Evolutionary conservation across 805 yeast species (phyloP), one percentile per base, ranked within the genome.

Genomic region (Scheffersomyces spartinae): DNA sequence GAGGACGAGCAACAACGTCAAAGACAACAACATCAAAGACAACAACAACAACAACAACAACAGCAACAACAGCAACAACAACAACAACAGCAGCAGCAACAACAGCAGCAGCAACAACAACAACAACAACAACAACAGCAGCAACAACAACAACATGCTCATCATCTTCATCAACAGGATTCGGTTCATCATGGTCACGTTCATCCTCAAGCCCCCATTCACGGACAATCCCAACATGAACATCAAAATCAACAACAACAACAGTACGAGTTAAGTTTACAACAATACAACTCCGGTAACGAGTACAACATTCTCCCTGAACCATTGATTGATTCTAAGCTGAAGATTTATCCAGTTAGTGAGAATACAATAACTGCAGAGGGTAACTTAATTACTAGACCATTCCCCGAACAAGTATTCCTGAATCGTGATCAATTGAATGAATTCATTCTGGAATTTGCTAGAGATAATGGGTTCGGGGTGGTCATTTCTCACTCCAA

Each of bases 401-500:
- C 70, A 31, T 64, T 63, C 34, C 69, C 69, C 10, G 71, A 65
- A 34, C 71, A 67, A 38, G 60, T 55, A 13, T 69, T 69, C 39
- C 65, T 60, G 28, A 52, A 55, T 22, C 57, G 71, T 15, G 63
- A 61, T 14, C 69, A 62, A 25, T 51, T 69, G 35, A 67, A 67
- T 34, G 70, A 66, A 27, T 69, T 66, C 35, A 68, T 69, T 26
- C 59, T 59, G 26, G 74, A 68, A 31, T 69, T 68, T 49, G 73
- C 73, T 12, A 52, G 69, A 24, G 71, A 64, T 38, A 66, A 69
- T 38, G 73, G 71, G 25, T 68, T 69, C 47, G 74, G 74, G 4
- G 69, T 68, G 24, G 74, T 70, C 12, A 68, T 69, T 42, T 71
- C 74, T 15, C 74, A 69, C 45, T 66, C 72, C 18, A 69, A 69